Evolutionary conservation across 1,284 basidiomycete species (phyloP).

Genomic region (Ceratobasidium papillatum): DNA sequence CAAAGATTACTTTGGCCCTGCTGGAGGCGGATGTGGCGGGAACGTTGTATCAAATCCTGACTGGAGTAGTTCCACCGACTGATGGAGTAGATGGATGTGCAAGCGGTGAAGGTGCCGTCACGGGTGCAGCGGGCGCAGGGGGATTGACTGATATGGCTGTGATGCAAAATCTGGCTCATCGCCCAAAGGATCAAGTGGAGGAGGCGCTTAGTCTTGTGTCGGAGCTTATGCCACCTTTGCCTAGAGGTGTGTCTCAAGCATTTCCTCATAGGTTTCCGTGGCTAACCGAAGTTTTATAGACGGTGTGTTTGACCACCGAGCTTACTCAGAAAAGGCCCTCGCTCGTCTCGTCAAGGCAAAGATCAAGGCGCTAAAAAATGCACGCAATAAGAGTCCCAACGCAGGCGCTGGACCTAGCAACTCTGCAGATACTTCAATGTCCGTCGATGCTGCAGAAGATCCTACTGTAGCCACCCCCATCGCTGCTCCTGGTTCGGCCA

Average conservation of each 20-base stretch:
- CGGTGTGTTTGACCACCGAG: conserved; percentile 91
- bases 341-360: conserved; percentile 76
- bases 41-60: conserved; percentile 91
- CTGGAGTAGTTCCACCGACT: conserved; percentile 83
- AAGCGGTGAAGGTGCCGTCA: conserved; percentile 57
- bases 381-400: conserved; percentile 46
- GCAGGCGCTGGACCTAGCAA: conserved; percentile 17
- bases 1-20: conserved; percentile 84
- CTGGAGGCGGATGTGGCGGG: conserved; percentile 91
- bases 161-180: conserved; percentile 95
- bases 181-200: conserved; percentile 96
- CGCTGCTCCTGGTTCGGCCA: conserved; percentile 27
- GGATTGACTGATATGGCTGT: conserved; percentile 94
- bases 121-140: conserved; percentile 67
- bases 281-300: conserved; percentile 58
- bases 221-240: conserved; percentile 89
- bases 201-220: conserved; percentile 87
- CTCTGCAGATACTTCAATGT: background rate
- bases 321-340: conserved; percentile 88
- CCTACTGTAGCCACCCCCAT: conserved; percentile 39
- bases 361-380: conserved; percentile 71
- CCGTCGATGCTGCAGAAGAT: conserved; percentile 30
- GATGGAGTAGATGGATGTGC: conserved; percentile 56
- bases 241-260: conserved; percentile 69
- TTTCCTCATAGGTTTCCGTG: conserved; percentile 1